Evolutionary conservation across 2,329 filamentous ascomycete species (phyloP).

Genomic region (Lecanoromycetidae sp.): DNA sequence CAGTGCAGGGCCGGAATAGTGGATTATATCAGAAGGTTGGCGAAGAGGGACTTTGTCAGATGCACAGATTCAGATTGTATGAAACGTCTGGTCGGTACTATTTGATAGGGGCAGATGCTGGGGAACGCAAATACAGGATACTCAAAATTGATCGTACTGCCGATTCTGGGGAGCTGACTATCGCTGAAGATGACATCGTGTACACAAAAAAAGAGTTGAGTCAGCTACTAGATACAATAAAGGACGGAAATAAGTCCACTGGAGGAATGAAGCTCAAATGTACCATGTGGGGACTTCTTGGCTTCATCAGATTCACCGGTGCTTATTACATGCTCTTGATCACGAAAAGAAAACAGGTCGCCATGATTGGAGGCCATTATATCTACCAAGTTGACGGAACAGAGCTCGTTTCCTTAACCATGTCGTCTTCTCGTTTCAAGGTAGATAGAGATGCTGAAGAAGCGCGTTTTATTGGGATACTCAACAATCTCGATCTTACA

Average conservation of each 20-base stretch:
- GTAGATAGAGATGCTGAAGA: constrained; percentile 82
- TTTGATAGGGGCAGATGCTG: constrained; percentile 82
- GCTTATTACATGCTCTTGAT: constrained; percentile 96
- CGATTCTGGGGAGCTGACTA: constrained; percentile 63
- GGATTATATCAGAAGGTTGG: constrained; percentile 32
- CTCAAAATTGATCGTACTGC: constrained; percentile 89
- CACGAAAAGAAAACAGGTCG: constrained; percentile 89
- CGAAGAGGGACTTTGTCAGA: constrained; percentile 38
- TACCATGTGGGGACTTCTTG: constrained; percentile 84
- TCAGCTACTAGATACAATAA: constrained; percentile 82
- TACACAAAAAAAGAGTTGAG: constrained; percentile 90
- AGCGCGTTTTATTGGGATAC: constrained; percentile 71
- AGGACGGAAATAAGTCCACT: constrained; percentile 83
- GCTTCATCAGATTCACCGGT: constrained; percentile 92
- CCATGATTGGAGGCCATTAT: constrained; percentile 91
- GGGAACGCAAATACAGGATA: constrained; percentile 78
- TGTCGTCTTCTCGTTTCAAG: constrained; percentile 55
- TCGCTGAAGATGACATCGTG: constrained; percentile 88
- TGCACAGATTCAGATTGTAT: constrained; percentile 97
- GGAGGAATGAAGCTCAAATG: constrained; percentile 83
- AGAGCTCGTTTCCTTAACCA: constrained; percentile 76
- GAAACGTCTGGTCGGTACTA: constrained; percentile 91
- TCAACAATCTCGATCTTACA: constrained; percentile 82
- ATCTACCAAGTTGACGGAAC: constrained; percentile 92
- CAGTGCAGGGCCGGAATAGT: constrained; percentile 28